phyloP scores from a whole-genome alignment of 768 basidiomycete species.

The Termitomyces sp. region DNA sequence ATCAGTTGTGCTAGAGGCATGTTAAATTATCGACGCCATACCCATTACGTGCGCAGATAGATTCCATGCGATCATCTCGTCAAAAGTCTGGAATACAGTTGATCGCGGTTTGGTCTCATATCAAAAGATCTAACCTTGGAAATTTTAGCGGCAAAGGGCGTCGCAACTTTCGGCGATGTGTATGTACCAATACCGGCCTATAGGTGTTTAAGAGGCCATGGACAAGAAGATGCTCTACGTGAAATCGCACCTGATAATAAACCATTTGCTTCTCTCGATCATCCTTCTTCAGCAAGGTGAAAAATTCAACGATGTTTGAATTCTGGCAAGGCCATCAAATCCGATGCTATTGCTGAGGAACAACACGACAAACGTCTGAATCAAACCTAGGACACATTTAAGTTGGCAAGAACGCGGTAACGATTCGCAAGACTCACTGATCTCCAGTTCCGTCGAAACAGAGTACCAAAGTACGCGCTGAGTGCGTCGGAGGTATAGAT shows the following conservation, averaged over 20 bases:
- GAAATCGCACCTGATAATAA: conserved; percentile 46
- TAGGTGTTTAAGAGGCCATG: neutral
- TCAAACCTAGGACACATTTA: conserved; percentile 24
- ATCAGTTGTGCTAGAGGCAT: neutral
- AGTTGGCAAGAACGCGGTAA: neutral
- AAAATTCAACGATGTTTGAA: conserved; percentile 48
- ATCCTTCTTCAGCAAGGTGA: conserved; percentile 48
- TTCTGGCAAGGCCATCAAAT: conserved; percentile 25
- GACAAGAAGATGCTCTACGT: neutral
- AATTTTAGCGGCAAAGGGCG: conserved; percentile 37
- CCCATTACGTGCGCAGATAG: conserved; percentile 51
- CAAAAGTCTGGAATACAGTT: conserved; percentile 26
- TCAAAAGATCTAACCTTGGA: conserved; percentile 29
- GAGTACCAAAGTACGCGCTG: conserved; percentile 49
- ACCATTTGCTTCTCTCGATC: conserved; percentile 46
- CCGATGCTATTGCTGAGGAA: neutral
- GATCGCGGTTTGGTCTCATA: neutral
- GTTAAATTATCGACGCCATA: conserved; percentile 12
- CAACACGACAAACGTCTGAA: conserved; percentile 25
- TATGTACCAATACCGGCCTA: conserved; percentile 57
- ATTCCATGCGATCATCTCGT: conserved; percentile 45
- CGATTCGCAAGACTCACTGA: conserved; percentile 21
- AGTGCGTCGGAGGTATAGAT: conserved; percentile 24
- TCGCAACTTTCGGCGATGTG: conserved; percentile 38
- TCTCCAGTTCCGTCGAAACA: conserved; percentile 68